Percentiles rank a stretch among this genome's conserved stretches.
Conservation (phyloP, 2,329 filamentous ascomycete genomes). For the Penicillium vulpinum region DNA sequence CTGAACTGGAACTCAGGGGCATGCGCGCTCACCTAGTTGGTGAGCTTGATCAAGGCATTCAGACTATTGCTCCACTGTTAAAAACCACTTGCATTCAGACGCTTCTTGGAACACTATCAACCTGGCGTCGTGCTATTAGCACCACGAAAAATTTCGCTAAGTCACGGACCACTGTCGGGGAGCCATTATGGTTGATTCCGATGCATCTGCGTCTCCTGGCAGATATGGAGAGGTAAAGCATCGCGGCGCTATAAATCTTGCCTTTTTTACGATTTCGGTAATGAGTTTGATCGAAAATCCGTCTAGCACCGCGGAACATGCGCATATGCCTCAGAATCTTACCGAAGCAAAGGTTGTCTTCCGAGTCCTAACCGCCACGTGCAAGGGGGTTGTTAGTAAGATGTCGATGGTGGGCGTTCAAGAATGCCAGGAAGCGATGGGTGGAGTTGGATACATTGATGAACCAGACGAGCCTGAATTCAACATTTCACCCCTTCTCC, state of each 20-base stretch:
- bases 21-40: slow-evolving; percentile 68
- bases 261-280: slow-evolving; percentile 37
- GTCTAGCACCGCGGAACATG: not conserved
- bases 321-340: not conserved
- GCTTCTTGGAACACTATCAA: not conserved
- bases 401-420: slow-evolving; percentile 26
- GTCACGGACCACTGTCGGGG: slow-evolving; percentile 37
- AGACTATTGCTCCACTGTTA: slow-evolving; percentile 66
- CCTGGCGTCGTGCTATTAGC: slow-evolving; percentile 37
- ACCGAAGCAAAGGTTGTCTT: slow-evolving; percentile 16
- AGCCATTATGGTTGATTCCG: slow-evolving; percentile 37
- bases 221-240: slow-evolving; percentile 40
- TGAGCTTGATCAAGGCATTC: slow-evolving; percentile 63
- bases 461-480: slow-evolving; percentile 55
- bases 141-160: slow-evolving; percentile 42
- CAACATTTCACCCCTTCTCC: slow-evolving; percentile 65
- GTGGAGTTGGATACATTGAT: slow-evolving; percentile 31
- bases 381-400: slow-evolving; percentile 37
- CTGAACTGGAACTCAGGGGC: slow-evolving; percentile 66
- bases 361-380: slow-evolving; percentile 36
- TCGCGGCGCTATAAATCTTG: slow-evolving; percentile 37
- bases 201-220: slow-evolving; percentile 42
- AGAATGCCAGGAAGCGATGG: slow-evolving; percentile 35
- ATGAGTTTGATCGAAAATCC: slow-evolving; percentile 35
- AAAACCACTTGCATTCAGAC: slow-evolving; percentile 58